Percentiles rank a stretch among this genome's conserved stretches.
Conservation (phyloP, 2,329 filamentous ascomycete genomes). For the Cercospora canescens region DNA sequence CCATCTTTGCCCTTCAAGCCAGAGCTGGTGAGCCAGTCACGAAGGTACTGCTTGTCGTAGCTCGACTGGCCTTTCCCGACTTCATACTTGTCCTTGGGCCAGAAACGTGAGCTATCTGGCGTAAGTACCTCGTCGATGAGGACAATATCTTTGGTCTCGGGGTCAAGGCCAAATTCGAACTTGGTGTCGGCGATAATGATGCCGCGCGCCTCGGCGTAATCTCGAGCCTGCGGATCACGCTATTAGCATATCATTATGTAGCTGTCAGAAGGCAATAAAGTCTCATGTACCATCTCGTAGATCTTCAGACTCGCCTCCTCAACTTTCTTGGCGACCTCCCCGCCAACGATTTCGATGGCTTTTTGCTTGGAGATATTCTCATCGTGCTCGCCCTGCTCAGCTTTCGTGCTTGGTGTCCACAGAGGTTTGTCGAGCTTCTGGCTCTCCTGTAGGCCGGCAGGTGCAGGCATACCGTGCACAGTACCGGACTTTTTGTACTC, state of each 20-base stretch:
- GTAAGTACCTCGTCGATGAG: conserved; percentile 85
- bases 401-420: conserved; percentile 84
- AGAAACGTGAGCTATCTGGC: conserved; percentile 76
- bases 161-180: conserved; percentile 70
- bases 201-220: conserved; percentile 64
- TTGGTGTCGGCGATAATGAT: conserved; percentile 79
- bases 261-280: neutral
- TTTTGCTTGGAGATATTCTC: conserved; percentile 79
- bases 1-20: conserved; percentile 75
- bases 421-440: conserved; percentile 68
- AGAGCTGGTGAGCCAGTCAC: conserved; percentile 75
- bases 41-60: conserved; percentile 75
- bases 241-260: neutral
- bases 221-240: conserved; percentile 49
- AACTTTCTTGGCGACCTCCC: conserved; percentile 63
- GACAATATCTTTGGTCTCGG: conserved; percentile 65
- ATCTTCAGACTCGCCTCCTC: conserved; percentile 64
- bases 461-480: conserved; percentile 73
- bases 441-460: conserved; percentile 68
- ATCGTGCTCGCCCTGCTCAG: conserved; percentile 74
- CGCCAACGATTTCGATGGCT: conserved; percentile 63
- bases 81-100: conserved; percentile 72
- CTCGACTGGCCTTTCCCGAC: conserved; percentile 75
- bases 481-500: conserved; percentile 75
- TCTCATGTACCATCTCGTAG: conserved; percentile 55